Percentiles rank a stretch among this genome's conserved stretches.
These are phyloP conservation scores for Benincasa hispida DNA, from an alignment of 306 rosid species.

Conservation along the genomic window DNA sequence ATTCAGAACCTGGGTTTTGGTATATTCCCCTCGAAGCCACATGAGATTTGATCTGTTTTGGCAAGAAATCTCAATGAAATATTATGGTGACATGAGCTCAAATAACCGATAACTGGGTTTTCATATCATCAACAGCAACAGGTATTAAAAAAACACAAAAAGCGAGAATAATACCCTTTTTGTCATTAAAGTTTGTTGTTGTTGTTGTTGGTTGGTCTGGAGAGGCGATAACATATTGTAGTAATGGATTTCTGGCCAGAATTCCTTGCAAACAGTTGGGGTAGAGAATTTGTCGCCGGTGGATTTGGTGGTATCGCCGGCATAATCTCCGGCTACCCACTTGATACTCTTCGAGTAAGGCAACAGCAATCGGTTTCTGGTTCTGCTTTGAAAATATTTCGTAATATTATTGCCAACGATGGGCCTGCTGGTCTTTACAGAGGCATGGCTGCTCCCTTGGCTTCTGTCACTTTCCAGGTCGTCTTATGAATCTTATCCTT, in stretches of 20 bases:
- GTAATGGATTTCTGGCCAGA: slow-evolving; percentile 73
- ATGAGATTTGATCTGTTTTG: not conserved
- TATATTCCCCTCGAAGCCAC: not conserved
- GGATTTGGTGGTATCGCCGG: slow-evolving; percentile 90
- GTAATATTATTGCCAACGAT: slow-evolving; percentile 33
- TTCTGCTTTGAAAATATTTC: slow-evolving; percentile 46
- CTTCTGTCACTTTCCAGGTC: slow-evolving; percentile 85
- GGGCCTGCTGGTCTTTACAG: slow-evolving; percentile 65
- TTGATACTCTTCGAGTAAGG: slow-evolving; percentile 59
- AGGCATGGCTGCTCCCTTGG: slow-evolving; percentile 84
- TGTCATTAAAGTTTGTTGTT: not conserved
- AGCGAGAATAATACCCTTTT: not conserved
- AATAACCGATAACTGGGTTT: not conserved
- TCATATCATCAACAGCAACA: not conserved
- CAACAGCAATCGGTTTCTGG: slow-evolving; percentile 41
- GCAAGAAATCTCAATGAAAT: not conserved
- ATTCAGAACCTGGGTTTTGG: not conserved
- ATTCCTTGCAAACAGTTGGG: slow-evolving; percentile 65
- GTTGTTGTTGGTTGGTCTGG: not conserved
- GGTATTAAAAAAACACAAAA: not conserved
- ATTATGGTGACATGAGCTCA: not conserved
- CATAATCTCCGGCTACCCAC: slow-evolving; percentile 64
- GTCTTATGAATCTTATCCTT: not conserved
- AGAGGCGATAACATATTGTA: not conserved
- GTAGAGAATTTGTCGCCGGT: slow-evolving; percentile 83